Evolutionary conservation across 192 early-diverging fungal genomes (phyloP), one percentile per base, ranked within the genome.

Genomic region (Diversispora epigaea): DNA sequence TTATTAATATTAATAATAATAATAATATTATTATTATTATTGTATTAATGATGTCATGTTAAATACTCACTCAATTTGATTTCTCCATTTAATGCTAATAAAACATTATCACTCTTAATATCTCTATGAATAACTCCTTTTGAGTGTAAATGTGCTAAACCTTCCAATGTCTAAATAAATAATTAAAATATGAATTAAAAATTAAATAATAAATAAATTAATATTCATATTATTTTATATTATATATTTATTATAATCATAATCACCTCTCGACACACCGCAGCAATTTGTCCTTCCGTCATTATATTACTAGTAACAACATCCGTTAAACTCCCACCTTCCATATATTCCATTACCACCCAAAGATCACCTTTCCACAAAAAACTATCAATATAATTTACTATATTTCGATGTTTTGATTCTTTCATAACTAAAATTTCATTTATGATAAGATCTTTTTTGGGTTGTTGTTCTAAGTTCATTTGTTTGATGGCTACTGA

Each of bases 401-500:
- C 93, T 82, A 95, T 93, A 77, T 95, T 94, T 68, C 80, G 77
- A 80, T 95, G 94, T n/a, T 79, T 82, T 11, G 86, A 88, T 58
- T 93, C 90, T 71, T 92, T 92, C 93, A 96, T 93, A 21, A 96
- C 89, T 47, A 92, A 65, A 54, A 96, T 94, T 84, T 96, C 94
- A 74, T 94, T 96, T 83, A 97, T 95, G 74, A 98, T 97, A 70
- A 96, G 80, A 65, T 97, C 96, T 85, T 96, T 96, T 79, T 96
- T 96, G 44, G 95, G 94, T 83, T 98, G 96, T 80, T 94, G 89
- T 80, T 95, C 90, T 56, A 98, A 81, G 71, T 96, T 93, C 94
- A 97, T 98, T 81, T 96, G 94, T 82, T 98, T 98, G 79, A 98
- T 96, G 1, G 95, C 96, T 1, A 97, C 96, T 1, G 87, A 85